These are phyloP conservation scores for Sarocladium strictum DNA, from an alignment of 2,329 filamentous ascomycete genomes.

Conservation along the genomic window DNA sequence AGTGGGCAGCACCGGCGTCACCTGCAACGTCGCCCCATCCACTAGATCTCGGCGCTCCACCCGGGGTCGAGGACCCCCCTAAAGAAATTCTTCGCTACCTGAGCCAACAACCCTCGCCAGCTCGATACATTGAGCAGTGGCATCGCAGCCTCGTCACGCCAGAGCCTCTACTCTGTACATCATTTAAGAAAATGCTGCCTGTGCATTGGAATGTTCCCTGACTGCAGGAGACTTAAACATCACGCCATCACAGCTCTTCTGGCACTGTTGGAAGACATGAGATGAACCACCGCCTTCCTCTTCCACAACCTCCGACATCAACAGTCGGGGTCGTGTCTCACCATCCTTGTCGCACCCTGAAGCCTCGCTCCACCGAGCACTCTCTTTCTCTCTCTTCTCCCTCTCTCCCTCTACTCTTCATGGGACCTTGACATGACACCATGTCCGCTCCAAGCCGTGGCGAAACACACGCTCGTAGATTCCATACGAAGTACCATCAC, in stretches of 20 bases:
- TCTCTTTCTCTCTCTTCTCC: not conserved
- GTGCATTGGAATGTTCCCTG: not conserved
- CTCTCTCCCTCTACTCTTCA: not conserved
- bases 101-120: no score
- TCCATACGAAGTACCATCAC: not conserved
- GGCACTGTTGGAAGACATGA: slow-evolving; percentile 24
- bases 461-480: not conserved
- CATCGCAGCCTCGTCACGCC: not conserved
- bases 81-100: no score
- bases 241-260: slow-evolving; percentile 10
- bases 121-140: no score
- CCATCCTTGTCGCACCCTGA: not conserved
- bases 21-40: slow-evolving; percentile 2
- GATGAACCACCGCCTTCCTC: slow-evolving; percentile 7
- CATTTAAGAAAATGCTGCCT: no score
- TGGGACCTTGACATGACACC: not conserved
- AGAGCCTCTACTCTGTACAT: no score
- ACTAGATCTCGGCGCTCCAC: not conserved
- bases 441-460: not conserved
- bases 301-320: not conserved
- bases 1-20: slow-evolving; percentile 3
- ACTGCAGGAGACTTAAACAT: not conserved
- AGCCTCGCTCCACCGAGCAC: not conserved
- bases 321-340: slow-evolving; percentile 9
- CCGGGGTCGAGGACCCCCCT: not conserved